Percentiles rank a stretch among this genome's conserved stretches.
Conservation (phyloP, 2,329 filamentous ascomycete genomes). For the Calonectria pauciramosa region DNA sequence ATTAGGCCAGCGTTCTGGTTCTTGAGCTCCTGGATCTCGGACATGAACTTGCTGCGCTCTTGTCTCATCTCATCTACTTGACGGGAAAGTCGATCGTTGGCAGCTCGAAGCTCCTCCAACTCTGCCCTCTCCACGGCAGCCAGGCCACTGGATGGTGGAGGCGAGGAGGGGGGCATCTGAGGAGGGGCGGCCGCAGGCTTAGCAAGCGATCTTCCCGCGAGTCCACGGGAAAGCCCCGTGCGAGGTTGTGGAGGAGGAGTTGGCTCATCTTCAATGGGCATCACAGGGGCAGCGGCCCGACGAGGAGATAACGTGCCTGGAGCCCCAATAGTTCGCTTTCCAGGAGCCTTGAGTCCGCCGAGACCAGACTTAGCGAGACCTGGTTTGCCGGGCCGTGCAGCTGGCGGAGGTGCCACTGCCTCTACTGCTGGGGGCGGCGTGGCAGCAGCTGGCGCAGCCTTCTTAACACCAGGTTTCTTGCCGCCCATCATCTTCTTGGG, state of each 20-base stretch:
- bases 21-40: conserved; percentile 93
- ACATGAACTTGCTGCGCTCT: conserved; percentile 84
- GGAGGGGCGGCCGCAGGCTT: conserved; percentile 74
- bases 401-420: conserved; percentile 70
- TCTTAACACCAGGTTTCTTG: conserved; percentile 60
- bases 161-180: conserved; percentile 65
- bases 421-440: conserved; percentile 62
- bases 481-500: conserved; percentile 63
- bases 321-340: conserved; percentile 66
- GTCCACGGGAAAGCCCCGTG: conserved; percentile 79
- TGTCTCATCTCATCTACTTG: conserved; percentile 85
- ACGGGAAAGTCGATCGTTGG: conserved; percentile 83
- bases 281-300: conserved; percentile 62
- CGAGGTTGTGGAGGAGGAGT: conserved; percentile 73
- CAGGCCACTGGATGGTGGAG: conserved; percentile 75
- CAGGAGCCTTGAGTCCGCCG: conserved; percentile 71
- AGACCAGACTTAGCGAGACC: conserved; percentile 69
- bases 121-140: conserved; percentile 90
- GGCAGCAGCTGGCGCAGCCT: conserved; percentile 58
- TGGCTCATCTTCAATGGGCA: conserved; percentile 70
- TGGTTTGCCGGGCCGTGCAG: conserved; percentile 62
- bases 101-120: conserved; percentile 86
- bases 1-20: conserved; percentile 97
- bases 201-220: conserved; percentile 87
- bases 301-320: conserved; percentile 68